Percentiles rank a stretch among this genome's conserved stretches.
Conservation (phyloP, 2,329 filamentous ascomycete genomes). For the Phyllosticta ampelicida region DNA sequence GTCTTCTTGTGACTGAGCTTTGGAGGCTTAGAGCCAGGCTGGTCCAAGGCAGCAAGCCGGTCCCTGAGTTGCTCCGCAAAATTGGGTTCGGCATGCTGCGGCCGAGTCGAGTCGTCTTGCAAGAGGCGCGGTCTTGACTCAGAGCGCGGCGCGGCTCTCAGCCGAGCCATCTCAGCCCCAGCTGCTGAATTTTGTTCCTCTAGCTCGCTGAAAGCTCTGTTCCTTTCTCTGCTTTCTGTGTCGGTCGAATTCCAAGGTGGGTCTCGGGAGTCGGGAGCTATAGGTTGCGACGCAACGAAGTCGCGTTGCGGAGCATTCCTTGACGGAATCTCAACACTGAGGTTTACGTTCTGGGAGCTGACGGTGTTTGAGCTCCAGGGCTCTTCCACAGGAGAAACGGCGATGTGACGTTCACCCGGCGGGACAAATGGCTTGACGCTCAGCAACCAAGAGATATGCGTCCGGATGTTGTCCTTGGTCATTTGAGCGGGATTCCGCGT, state of each 20-base stretch:
- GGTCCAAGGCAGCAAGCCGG: background rate
- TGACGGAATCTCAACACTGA: constrained; percentile 10
- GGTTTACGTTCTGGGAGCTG: constrained; percentile 14
- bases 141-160: constrained; percentile 34
- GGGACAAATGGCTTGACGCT: constrained; percentile 35
- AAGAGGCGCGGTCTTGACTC: constrained; percentile 28
- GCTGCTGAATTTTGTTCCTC: background rate
- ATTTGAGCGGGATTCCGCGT: constrained; percentile 19
- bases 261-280: constrained; percentile 14
- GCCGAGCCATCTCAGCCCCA: constrained; percentile 31
- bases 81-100: background rate
- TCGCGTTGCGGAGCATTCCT: constrained; percentile 14
- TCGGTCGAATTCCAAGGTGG: constrained; percentile 15
- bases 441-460: constrained; percentile 40
- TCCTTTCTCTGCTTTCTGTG: background rate
- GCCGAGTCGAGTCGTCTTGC: constrained; percentile 10
- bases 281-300: constrained; percentile 14
- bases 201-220: background rate
- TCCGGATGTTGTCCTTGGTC: constrained; percentile 39
- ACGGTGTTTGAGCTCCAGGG: constrained; percentile 17
- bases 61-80: background rate
- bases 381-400: background rate
- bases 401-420: constrained; percentile 9
- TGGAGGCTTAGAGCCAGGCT: constrained; percentile 2
- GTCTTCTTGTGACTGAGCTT: background rate